A percentile compares a stretch with the other conserved stretches of the same genome.
These are phyloP conservation scores for Lyophyllum decastes DNA, from an alignment of 768 basidiomycete species.

Conservation along the genomic window DNA sequence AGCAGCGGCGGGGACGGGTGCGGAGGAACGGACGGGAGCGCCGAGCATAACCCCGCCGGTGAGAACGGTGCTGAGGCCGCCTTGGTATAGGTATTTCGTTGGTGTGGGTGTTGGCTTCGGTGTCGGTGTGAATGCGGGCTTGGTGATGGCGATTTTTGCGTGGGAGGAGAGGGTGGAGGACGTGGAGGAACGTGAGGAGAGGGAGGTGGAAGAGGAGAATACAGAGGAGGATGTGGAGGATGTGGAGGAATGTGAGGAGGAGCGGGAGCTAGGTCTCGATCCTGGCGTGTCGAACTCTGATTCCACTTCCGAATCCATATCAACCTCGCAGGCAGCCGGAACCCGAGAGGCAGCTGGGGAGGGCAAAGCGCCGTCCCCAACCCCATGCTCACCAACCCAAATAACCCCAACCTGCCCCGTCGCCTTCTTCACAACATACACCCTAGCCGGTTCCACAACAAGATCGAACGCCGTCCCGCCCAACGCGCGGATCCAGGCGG, in stretches of 20 bases:
- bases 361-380: no score
- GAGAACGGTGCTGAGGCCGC: conserved; percentile 43
- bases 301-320: conserved; percentile 16
- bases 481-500: conserved; percentile 36
- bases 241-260: conserved; percentile 21
- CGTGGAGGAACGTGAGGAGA: conserved; percentile 18
- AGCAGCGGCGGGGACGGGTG: neutral
- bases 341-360: no score
- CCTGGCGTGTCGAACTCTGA: conserved; percentile 24
- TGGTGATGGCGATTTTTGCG: conserved; percentile 1
- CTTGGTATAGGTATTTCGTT: conserved; percentile 41
- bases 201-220: conserved; percentile 27
- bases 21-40: conserved; percentile 20
- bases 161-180: conserved; percentile 23
- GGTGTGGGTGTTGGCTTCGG: conserved; percentile 20
- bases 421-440: conserved; percentile 28
- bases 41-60: conserved; percentile 50
- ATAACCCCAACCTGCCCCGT: conserved; percentile 25
- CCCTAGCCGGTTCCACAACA: conserved; percentile 27
- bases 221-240: conserved; percentile 23
- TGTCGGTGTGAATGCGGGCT: no score
- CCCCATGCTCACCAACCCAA: conserved; percentile 28
- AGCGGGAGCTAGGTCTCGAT: conserved; percentile 43
- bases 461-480: conserved; percentile 36
- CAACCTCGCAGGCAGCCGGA: neutral